These are phyloP conservation scores for Ambrosiella cleistominuta DNA, from an alignment of 2,329 filamentous ascomycete species.

Conservation along the genomic window DNA sequence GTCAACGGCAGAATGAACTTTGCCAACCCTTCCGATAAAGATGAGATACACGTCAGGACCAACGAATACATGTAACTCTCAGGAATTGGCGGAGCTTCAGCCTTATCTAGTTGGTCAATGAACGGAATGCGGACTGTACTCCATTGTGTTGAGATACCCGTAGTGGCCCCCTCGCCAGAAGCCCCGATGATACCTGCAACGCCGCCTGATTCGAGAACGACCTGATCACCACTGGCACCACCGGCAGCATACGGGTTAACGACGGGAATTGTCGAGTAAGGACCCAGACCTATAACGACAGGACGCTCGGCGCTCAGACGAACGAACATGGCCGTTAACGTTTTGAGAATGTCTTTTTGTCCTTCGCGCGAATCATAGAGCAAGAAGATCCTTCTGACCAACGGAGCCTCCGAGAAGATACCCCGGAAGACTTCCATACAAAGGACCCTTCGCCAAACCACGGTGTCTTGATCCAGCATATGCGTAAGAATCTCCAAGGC, in stretches of 20 bases:
- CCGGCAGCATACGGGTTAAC: constrained; percentile 36
- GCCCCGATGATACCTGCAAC: constrained; percentile 74
- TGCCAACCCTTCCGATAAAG: constrained; percentile 77
- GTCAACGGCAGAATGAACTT: constrained; percentile 87
- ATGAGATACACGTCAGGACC: constrained; percentile 74
- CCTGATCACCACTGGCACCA: constrained; percentile 54
- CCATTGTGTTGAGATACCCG: constrained; percentile 80
- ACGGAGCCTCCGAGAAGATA: constrained; percentile 62
- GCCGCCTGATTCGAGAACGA: constrained; percentile 75
- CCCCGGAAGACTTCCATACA: constrained; percentile 84
- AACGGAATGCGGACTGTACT: constrained; percentile 74
- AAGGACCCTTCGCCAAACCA: constrained; percentile 70
- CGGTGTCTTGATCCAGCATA: constrained; percentile 70
- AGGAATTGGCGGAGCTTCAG: constrained; percentile 62
- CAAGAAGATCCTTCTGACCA: constrained; percentile 64
- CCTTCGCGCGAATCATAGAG: constrained; percentile 59
- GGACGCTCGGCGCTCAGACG: constrained; percentile 84
- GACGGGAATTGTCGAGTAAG: constrained; percentile 69
- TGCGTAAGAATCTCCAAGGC: constrained; percentile 68
- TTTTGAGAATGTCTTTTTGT: constrained; percentile 60
- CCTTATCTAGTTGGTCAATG: constrained; percentile 88
- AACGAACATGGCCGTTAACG: constrained; percentile 78
- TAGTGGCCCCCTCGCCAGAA: constrained; percentile 46
- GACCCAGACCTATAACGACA: constrained; percentile 67
- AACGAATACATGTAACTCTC: constrained; percentile 91